Percentiles rank a stretch among this genome's conserved stretches.
These are phyloP conservation scores for Diaporthe sp. DNA, from an alignment of 2,329 filamentous ascomycete genomes.

Conservation along the genomic window DNA sequence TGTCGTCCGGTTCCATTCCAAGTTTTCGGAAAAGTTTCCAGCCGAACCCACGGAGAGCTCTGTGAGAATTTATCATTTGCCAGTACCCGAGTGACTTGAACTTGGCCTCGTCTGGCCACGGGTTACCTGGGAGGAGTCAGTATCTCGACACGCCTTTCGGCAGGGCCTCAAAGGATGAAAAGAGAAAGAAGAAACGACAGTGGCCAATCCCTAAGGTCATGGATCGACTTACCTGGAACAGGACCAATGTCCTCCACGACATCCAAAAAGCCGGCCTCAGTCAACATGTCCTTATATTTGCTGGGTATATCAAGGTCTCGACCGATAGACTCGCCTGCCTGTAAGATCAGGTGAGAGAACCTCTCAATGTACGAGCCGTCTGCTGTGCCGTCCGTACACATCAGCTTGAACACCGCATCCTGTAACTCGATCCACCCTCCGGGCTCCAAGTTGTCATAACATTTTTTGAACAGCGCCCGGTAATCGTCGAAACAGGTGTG, in stretches of 20 bases:
- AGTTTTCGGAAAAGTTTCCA: conserved; percentile 47
- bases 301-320: conserved; percentile 26
- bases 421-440: conserved; percentile 56
- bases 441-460: conserved; percentile 57
- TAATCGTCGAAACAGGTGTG: conserved; percentile 54
- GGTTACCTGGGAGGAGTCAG: conserved; percentile 46
- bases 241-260: conserved; percentile 47
- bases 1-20: conserved; percentile 47
- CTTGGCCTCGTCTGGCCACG: conserved; percentile 49
- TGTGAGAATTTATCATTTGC: conserved; percentile 50
- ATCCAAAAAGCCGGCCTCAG: conserved; percentile 49
- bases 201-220: no score
- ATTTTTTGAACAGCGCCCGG: conserved; percentile 63
- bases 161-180: background rate
- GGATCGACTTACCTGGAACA: conserved; percentile 25
- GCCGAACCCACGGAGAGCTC: conserved; percentile 48
- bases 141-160: background rate
- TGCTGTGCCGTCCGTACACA: conserved; percentile 24
- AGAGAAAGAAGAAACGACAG: background rate
- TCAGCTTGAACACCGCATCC: conserved; percentile 43
- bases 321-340: conserved; percentile 9
- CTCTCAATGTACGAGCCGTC: conserved; percentile 24
- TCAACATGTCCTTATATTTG: conserved; percentile 30
- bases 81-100: conserved; percentile 48
- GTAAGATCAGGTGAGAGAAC: conserved; percentile 13